A percentile compares a stretch with the other conserved stretches of the same genome.
phyloP scores from a whole-genome alignment of 495 filamentous ascomycete species.

The Massariosphaeria phaeospora region DNA sequence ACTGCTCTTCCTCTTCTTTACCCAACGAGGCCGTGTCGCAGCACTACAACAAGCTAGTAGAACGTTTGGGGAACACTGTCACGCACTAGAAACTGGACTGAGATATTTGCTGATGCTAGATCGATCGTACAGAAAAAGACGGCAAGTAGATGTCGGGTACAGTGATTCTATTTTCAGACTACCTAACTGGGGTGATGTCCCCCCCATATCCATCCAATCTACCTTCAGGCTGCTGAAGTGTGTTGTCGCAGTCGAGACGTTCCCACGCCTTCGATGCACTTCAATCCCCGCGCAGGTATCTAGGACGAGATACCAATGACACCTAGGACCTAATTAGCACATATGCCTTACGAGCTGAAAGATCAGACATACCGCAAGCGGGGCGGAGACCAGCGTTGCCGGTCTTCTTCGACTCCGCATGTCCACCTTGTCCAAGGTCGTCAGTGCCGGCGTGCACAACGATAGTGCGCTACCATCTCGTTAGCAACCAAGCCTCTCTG shows the following conservation, averaged over 20 bases:
- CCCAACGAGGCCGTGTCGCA: too few species aligned
- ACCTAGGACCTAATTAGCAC: conserved; percentile 44
- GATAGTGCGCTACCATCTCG: conserved; percentile 68
- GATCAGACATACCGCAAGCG: conserved; percentile 69
- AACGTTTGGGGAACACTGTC: too few species aligned
- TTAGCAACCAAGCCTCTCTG: not conserved
- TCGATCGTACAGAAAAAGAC: too few species aligned
- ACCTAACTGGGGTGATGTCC: not conserved
- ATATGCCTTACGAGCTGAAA: not conserved
- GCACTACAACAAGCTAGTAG: too few species aligned
- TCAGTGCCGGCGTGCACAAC: conserved; percentile 93
- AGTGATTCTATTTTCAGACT: conserved; percentile 12
- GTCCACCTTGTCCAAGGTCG: conserved; percentile 83
- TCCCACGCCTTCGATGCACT: not conserved
- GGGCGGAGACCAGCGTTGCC: conserved; percentile 90
- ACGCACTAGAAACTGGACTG: too few species aligned
- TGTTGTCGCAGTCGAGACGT: not conserved
- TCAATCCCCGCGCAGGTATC: too few species aligned
- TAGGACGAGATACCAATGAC: conserved; percentile 77
- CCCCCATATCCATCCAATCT: not conserved
- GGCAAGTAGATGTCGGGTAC: too few species aligned
- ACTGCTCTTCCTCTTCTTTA: too few species aligned
- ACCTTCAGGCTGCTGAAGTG: conserved; percentile 12
- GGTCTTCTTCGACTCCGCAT: conserved; percentile 94
- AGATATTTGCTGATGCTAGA: too few species aligned